A percentile compares a stretch with the other conserved stretches of the same genome.
phyloP scores from a whole-genome alignment of 2,329 filamentous ascomycete genomes.

The Fusarium oxysporum region DNA sequence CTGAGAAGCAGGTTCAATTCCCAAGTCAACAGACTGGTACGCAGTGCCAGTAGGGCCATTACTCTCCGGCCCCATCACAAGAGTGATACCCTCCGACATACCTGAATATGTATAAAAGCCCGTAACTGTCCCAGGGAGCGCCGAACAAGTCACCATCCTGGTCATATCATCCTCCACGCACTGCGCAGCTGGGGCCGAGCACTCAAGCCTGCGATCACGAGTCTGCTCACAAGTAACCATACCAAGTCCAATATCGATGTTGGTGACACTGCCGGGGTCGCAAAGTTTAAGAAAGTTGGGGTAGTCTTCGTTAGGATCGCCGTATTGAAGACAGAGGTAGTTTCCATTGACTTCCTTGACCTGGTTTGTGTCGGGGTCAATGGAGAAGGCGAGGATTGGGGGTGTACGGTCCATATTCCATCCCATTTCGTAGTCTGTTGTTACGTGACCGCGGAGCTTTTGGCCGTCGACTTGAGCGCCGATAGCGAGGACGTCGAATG shows the following conservation, averaged over 20 bases:
- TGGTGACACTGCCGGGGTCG: background rate
- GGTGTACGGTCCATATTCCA: background rate
- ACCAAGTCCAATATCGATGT: background rate
- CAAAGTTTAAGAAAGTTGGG: background rate
- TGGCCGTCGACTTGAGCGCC: background rate
- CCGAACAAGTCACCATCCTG: background rate
- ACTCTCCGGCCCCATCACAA: background rate
- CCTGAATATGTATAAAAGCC: background rate
- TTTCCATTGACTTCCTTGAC: background rate
- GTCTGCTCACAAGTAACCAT: background rate
- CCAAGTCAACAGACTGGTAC: background rate
- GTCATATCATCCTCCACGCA: background rate
- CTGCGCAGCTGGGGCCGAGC: background rate
- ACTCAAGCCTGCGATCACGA: background rate
- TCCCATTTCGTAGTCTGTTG: background rate
- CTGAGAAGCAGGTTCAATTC: background rate
- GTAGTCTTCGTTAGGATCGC: background rate
- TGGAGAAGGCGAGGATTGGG: background rate
- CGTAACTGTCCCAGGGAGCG: background rate
- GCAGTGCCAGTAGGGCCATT: background rate
- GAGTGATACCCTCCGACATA: fast-evolving
- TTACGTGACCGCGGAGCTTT: background rate
- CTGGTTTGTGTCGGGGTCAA: background rate
- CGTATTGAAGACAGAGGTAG: background rate
- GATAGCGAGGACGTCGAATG: background rate